These are phyloP conservation scores for Diaporthe vexans DNA, from an alignment of 2,329 filamentous ascomycete species.

Conservation along the genomic window DNA sequence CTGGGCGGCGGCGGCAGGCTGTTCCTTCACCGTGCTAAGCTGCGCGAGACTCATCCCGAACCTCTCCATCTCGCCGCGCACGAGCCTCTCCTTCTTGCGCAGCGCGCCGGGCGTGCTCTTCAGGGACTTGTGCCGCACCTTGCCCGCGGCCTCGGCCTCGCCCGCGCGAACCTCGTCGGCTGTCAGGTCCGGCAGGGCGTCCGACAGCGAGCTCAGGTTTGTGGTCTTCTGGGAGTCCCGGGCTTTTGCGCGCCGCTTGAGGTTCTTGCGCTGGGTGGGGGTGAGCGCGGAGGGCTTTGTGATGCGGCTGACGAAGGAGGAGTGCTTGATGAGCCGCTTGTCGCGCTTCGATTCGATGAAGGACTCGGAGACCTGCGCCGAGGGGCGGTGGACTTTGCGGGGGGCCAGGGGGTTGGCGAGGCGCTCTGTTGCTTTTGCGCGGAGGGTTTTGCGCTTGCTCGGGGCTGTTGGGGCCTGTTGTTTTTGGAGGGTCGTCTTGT, in stretches of 20 bases:
- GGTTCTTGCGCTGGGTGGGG: constrained; percentile 56
- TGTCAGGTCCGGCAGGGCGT: constrained; percentile 79
- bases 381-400: constrained; percentile 65
- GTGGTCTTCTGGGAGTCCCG: constrained; percentile 68
- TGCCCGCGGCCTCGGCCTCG: constrained; percentile 56
- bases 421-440: constrained; percentile 67
- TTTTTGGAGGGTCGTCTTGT: not conserved
- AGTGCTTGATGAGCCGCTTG: constrained; percentile 86
- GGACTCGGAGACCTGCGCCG: constrained; percentile 64
- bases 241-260: constrained; percentile 57
- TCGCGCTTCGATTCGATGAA: constrained; percentile 85
- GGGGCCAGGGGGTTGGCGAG: constrained; percentile 66
- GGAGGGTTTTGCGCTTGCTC: constrained; percentile 69
- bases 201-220: constrained; percentile 80
- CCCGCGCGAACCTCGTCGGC: constrained; percentile 62
- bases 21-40: constrained; percentile 64
- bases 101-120: constrained; percentile 82
- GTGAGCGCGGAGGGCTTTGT: constrained; percentile 62
- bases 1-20: constrained; percentile 36
- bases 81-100: constrained; percentile 85
- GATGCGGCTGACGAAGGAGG: constrained; percentile 82
- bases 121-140: constrained; percentile 81
- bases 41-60: constrained; percentile 88
- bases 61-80: constrained; percentile 84
- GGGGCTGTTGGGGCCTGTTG: constrained; percentile 52